These are phyloP conservation scores for Pseudopyricularia cyperi DNA, from an alignment of 2,329 filamentous ascomycete genomes.

Conservation along the genomic window DNA sequence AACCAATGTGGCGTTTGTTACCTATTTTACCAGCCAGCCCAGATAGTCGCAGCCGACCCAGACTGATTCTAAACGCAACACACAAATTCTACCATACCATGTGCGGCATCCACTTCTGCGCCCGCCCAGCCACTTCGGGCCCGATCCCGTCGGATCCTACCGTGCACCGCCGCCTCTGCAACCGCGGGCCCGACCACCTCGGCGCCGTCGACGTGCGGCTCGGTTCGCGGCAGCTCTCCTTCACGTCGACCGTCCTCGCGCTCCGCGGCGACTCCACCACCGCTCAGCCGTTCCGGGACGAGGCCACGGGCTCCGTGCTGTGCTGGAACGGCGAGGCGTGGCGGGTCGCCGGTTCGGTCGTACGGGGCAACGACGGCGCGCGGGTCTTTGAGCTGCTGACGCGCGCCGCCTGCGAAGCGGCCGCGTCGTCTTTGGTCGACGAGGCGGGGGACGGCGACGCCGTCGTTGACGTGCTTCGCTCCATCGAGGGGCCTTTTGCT, in stretches of 20 bases:
- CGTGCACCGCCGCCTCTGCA: constrained; percentile 33
- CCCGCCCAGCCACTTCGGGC: constrained; percentile 23
- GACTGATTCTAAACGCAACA: too few species aligned
- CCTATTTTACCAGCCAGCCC: not conserved
- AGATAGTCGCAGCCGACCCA: too few species aligned
- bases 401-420: constrained; percentile 7
- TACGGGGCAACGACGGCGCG: constrained; percentile 71
- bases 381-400: constrained; percentile 49
- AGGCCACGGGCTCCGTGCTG: constrained; percentile 47
- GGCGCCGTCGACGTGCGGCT: constrained; percentile 26
- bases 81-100: too few species aligned
- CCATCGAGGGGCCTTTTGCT: constrained; percentile 72
- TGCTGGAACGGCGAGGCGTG: constrained; percentile 99
- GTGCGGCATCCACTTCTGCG: constrained; percentile 47
- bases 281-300: constrained; percentile 57
- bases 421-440: constrained; percentile 7
- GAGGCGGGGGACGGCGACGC: constrained; percentile 6
- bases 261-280: constrained; percentile 65
- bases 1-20: not conserved
- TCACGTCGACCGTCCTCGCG: constrained; percentile 79
- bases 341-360: constrained; percentile 45
- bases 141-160: constrained; percentile 16
- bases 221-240: constrained; percentile 31
- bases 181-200: constrained; percentile 47
- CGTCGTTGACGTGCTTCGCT: constrained; percentile 40